phyloP scores from a whole-genome alignment of 2,329 filamentous ascomycete species.

The Arthroderma sp. region DNA sequence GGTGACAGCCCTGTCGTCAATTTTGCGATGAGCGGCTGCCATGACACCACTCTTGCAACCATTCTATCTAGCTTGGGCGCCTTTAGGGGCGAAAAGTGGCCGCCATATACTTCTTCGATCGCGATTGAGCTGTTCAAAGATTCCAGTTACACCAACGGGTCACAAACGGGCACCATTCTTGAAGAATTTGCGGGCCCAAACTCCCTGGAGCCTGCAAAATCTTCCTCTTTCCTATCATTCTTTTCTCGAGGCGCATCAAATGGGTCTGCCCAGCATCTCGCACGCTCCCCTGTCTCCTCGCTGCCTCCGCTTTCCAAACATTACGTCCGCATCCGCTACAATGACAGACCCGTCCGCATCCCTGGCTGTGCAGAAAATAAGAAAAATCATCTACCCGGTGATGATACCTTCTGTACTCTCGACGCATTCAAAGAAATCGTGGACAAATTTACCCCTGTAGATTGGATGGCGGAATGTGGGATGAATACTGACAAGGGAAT shows the following conservation, averaged over 20 bases:
- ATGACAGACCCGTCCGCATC: slow-evolving; percentile 67
- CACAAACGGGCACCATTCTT: slow-evolving; percentile 12
- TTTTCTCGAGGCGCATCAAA: slow-evolving; percentile 15
- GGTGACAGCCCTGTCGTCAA: slow-evolving; percentile 44
- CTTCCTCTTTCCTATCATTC: slow-evolving; percentile 21
- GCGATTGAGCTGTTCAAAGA: slow-evolving; percentile 78
- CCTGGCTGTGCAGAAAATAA: slow-evolving; percentile 59
- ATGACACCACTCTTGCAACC: slow-evolving; percentile 83
- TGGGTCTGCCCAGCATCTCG: slow-evolving; percentile 18
- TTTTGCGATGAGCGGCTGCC: slow-evolving; percentile 72
- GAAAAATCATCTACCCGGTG: slow-evolving; percentile 74
- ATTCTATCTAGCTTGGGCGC: slow-evolving; percentile 66
- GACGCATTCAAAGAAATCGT: slow-evolving; percentile 85
- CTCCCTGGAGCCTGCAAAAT: slow-evolving; percentile 10
- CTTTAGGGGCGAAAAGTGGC: slow-evolving; percentile 63
- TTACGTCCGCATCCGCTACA: slow-evolving; percentile 84
- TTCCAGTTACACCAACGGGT: background rate
- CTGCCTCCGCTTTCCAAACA: slow-evolving; percentile 40
- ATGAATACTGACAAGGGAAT: slow-evolving; percentile 43
- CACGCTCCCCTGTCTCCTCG: slow-evolving; percentile 19
- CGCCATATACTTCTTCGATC: slow-evolving; percentile 83
- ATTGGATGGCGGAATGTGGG: slow-evolving; percentile 58
- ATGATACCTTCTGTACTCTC: slow-evolving; percentile 82
- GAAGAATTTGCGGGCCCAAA: slow-evolving; percentile 15
- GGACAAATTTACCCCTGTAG: slow-evolving; percentile 71